Evolutionary conservation across 169 alveolate species (phyloP), one percentile per base, ranked within the genome.

Genomic region (Plasmodium reichenowi): DNA sequence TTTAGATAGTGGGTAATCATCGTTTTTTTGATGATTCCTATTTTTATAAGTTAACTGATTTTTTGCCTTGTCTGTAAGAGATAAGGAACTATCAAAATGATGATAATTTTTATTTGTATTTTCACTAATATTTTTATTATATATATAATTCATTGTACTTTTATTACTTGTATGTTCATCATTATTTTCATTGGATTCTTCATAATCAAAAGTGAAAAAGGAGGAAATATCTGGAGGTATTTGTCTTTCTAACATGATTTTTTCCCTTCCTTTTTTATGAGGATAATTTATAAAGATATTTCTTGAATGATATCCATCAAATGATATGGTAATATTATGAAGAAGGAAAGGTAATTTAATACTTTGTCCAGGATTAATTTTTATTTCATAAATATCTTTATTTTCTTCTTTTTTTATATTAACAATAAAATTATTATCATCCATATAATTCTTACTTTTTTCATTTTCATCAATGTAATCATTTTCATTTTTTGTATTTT

Each of bases 221-320:
- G 91, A 83, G 3, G 47, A 64, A 20, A 45, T 45, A 9, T 58
- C 91, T 7, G 43, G 24, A 15, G 5, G 56, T 15, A 38, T 20
- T 59, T 38, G 47, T 54, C 71, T 83, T 24, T 83, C 91, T 47
- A 83, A 56, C 26, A 83, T 83, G 13, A 83, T 83, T 83, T 83
- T 83, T 72, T 83, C 91, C 47, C 91, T 58, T 3, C 91, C 91
- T 48, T 83, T 83, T 62, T 83, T 83, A 68, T 83, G 83, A 20
- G 91, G 91, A 32, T 83, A 83, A 62, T 67, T 83, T 50, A 83
- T 83, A 20, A 67, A 70, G 12, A 83, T 83, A 71, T 48, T 68
- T 26, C 54, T 29, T 12, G 91, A 83, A 58, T 83, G 47, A 52
- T 83, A 83, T 6, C 91, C 91, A 60, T 83, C 91, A 68, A 83